Percentiles rank a stretch among this genome's conserved stretches.
phyloP scores from a whole-genome alignment of 176 grass and related monocot genomes.

The Oropetium thomaeum region DNA sequence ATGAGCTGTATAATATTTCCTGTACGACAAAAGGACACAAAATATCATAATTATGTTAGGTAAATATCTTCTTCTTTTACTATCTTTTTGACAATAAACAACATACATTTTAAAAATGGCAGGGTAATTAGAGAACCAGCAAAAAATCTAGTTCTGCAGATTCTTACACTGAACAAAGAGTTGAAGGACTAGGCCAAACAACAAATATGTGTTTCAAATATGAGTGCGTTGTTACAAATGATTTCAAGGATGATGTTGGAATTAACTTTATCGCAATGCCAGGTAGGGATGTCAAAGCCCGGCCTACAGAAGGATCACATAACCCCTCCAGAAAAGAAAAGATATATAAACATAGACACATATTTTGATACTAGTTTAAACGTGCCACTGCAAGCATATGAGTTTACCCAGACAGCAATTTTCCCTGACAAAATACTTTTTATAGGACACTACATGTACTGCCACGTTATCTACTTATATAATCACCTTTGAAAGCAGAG shows the following conservation, averaged over 20 bases:
- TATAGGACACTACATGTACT: not conserved
- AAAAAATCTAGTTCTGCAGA: not conserved
- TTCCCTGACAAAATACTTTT: not conserved
- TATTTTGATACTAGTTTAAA: not conserved
- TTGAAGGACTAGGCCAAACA: not conserved
- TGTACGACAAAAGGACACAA: slow-evolving; percentile 22
- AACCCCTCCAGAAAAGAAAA: not conserved
- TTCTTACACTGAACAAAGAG: not conserved
- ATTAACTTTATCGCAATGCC: not conserved
- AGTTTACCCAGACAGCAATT: not conserved
- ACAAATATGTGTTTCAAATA: not conserved
- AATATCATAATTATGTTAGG: not conserved
- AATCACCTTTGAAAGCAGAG: not conserved
- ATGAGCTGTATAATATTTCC: slow-evolving; percentile 20
- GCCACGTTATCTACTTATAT: not conserved
- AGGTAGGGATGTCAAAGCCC: not conserved
- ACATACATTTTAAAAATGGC: not conserved
- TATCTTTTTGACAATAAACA: not conserved
- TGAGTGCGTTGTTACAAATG: not conserved
- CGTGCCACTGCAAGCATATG: not conserved
- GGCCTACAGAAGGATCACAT: not conserved
- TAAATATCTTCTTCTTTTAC: not conserved
- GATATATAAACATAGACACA: not conserved
- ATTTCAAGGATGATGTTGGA: not conserved
- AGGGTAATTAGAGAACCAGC: not conserved